phyloP scores from a whole-genome alignment of 768 basidiomycete species.

The Filobasidium wieringae region DNA sequence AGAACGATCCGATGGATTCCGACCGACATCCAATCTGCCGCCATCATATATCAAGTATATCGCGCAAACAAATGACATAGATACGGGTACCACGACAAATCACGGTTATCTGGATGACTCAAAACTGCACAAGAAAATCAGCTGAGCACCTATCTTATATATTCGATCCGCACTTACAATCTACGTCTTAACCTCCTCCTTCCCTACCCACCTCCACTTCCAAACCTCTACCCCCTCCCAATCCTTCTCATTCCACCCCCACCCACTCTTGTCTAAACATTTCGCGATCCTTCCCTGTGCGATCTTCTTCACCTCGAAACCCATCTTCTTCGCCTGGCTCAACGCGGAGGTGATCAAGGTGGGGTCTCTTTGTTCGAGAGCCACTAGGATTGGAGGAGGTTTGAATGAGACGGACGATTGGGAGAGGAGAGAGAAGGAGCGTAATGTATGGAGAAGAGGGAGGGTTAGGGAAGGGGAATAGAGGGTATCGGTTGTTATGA shows the following conservation, averaged over 20 bases:
- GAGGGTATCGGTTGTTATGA: constrained; percentile 72
- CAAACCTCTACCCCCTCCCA: constrained; percentile 78
- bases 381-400: constrained; percentile 54
- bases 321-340: constrained; percentile 46
- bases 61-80: too few relatives aligned
- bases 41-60: too few relatives aligned
- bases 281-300: constrained; percentile 51
- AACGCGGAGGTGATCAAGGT: constrained; percentile 52
- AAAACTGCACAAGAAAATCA: too few relatives aligned
- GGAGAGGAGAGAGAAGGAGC: constrained; percentile 19
- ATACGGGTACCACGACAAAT: too few relatives aligned
- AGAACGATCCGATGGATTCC: too few relatives aligned
- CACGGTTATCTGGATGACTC: too few relatives aligned
- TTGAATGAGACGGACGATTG: background rate
- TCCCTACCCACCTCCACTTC: constrained; percentile 43
- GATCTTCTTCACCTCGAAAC: constrained; percentile 52
- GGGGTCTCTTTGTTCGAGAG: constrained; percentile 68
- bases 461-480: constrained; percentile 52
- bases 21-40: too few relatives aligned
- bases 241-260: constrained; percentile 51
- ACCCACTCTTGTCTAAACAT: constrained; percentile 50
- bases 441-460: constrained; percentile 61
- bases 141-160: too few relatives aligned
- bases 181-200: too few relatives aligned
- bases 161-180: too few relatives aligned